Base-by-base conservation (phyloP, 2,329 filamentous ascomycete genomes). In the Remersonia thermophila region DNA sequence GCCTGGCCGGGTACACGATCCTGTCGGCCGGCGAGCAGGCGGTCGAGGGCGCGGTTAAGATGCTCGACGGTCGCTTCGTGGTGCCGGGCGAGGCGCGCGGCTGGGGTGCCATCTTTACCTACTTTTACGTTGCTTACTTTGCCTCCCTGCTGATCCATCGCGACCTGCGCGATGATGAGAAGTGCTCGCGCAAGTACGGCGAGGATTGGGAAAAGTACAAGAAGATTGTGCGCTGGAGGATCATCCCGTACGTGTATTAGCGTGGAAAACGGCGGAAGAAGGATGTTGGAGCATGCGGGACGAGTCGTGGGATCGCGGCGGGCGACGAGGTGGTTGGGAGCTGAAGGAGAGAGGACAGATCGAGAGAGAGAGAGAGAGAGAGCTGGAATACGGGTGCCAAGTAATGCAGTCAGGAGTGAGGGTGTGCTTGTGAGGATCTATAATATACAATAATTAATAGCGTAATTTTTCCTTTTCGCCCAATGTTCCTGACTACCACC, bases 61-160 rank as follows among this genome's bases (percentile, higher is more conserved):
- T 74, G 57, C 54, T 60, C 6, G 73, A 77, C 42, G 72, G 74
- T 17, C 70, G 72, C 10, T 72, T 79, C 49, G 69, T 86, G 2
- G 66, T 85, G 11, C 78, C 77, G 37, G 82, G 79, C 26, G 75
- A 77, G 17, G 79, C 83, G 23, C 74, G 71, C 48, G 87, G 85
- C 15, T 93, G 82, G 73, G 86, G 81, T 32, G 86, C 87, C 60
- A 64, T 87, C 31, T 73, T 95, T 47, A 94, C 87, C 0, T 96
- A 95, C 65, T 95, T 95, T 56, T 96, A 93, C 62, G 69, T 95
- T 48, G 51, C 93, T 7, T 96, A 95, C 65, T 95, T 96, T 62
- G 86, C 78, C 3, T 63, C 93, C 10, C 62, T 96, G 43, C 68
- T 96, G 9, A 66, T 95, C 36, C 89, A 95, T 56, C 80, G 89